These are phyloP conservation scores for Mortierella antarctica DNA, from an alignment of 192 early-diverging fungal species.

Conservation along the genomic window DNA sequence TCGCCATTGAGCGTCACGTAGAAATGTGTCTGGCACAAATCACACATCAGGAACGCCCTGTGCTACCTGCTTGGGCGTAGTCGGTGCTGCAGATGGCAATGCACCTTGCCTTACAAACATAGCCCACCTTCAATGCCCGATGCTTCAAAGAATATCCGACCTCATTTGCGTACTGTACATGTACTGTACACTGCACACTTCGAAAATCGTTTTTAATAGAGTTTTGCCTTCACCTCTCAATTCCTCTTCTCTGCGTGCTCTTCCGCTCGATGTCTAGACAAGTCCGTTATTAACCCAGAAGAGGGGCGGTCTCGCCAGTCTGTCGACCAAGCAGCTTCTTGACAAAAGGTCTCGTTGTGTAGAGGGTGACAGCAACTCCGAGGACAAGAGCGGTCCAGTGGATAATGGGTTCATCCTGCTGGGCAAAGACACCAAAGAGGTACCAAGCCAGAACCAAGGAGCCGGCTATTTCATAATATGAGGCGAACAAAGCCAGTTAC, in stretches of 20 bases:
- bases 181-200: too few species aligned
- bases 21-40: too few species aligned
- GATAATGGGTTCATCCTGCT: constrained; percentile 57
- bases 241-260: background rate
- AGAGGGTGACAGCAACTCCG: constrained; percentile 54
- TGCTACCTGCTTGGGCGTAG: too few species aligned
- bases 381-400: constrained; percentile 62
- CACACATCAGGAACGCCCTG: too few species aligned
- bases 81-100: too few species aligned
- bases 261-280: background rate
- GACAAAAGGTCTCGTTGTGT: constrained; percentile 58
- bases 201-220: too few species aligned
- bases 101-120: too few species aligned
- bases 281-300: constrained; percentile 57
- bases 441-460: constrained; percentile 71
- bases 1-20: too few species aligned
- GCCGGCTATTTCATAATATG: constrained; percentile 50
- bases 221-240: too few species aligned
- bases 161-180: too few species aligned
- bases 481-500: background rate
- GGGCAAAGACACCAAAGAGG: constrained; percentile 61
- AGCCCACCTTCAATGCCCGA: too few species aligned
- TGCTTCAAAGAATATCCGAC: too few species aligned
- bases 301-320: constrained; percentile 58
- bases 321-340: constrained; percentile 39